Conservation (phyloP, 148 eudicot species). For the Camellia sinensis region DNA sequence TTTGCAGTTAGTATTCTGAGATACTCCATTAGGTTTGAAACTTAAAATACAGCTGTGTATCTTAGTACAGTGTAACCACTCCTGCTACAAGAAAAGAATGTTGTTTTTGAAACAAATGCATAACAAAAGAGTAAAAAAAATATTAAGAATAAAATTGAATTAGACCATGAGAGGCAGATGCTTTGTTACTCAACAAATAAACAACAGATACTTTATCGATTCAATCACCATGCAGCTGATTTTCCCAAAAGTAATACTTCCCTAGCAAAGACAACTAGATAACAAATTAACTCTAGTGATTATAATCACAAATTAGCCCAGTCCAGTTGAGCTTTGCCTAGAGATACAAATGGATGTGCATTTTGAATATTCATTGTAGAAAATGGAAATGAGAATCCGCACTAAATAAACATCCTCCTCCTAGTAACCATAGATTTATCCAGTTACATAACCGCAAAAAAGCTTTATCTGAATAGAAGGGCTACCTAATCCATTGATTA, state of each 20-base stretch:
- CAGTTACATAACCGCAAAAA: too few relatives aligned
- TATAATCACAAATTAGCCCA: not conserved
- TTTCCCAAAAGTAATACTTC: not conserved
- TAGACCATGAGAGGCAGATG: not conserved
- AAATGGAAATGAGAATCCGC: too few relatives aligned
- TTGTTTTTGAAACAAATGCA: not conserved
- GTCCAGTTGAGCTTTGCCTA: not conserved
- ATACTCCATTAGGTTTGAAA: conserved; percentile 24
- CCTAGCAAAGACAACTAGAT: not conserved
- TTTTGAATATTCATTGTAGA: too few relatives aligned
- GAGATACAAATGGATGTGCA: too few relatives aligned
- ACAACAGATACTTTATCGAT: not conserved
- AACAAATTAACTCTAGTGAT: not conserved
- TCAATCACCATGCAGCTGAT: not conserved
- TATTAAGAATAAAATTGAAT: not conserved
- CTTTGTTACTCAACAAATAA: too few relatives aligned
- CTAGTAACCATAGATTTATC: too few relatives aligned
- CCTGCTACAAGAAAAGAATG: conserved; percentile 29
- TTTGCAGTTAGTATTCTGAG: conserved; percentile 22
- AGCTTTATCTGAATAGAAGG: too few relatives aligned
- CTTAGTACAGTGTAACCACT: conserved; percentile 15
- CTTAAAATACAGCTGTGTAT: conserved; percentile 26
- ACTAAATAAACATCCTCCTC: too few relatives aligned
- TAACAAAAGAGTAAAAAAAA: not conserved
- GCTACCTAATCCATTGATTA: too few relatives aligned